Evolutionary conservation across 768 basidiomycete genomes (phyloP).

Genomic region (Cystofilobasidium bisporidii): DNA sequence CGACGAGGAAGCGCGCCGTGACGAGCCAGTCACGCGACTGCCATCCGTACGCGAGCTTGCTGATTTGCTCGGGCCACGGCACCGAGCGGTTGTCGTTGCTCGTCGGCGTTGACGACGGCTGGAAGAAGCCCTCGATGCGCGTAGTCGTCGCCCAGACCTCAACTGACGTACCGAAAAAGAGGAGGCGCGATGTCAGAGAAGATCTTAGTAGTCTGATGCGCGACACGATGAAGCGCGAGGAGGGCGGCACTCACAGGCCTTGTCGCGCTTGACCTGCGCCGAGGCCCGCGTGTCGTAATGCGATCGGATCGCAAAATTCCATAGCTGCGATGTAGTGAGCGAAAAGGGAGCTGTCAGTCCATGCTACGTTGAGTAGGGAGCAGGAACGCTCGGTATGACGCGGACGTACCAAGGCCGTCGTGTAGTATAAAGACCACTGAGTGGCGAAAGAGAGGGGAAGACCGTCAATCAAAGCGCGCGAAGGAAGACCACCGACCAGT

Average conservation of each 20-base stretch:
- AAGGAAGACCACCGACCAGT: too few relatives aligned
- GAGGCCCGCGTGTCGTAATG: constrained; percentile 1
- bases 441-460: too few relatives aligned
- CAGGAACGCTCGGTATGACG: background rate
- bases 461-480: too few relatives aligned
- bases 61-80: constrained; percentile 14
- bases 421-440: constrained; percentile 16
- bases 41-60: constrained; percentile 20
- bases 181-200: too few relatives aligned
- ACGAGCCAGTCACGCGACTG: constrained; percentile 21
- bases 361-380: too few relatives aligned
- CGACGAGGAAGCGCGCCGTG: constrained; percentile 14
- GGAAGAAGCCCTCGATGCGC: constrained; percentile 1
- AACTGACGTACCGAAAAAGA: too few relatives aligned
- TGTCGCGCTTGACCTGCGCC: constrained; percentile 9
- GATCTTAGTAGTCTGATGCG: background rate
- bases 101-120: background rate
- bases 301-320: constrained; percentile 18
- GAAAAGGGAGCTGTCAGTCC: background rate
- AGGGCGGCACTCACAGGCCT: constrained; percentile 2
- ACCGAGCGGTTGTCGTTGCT: background rate
- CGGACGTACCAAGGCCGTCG: constrained; percentile 8
- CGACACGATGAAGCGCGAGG: background rate
- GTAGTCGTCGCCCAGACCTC: constrained; percentile 17
- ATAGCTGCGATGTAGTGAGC: background rate